phyloP scores from a whole-genome alignment of 2,329 filamentous ascomycete species.

The Rhynchosporium secalis region DNA sequence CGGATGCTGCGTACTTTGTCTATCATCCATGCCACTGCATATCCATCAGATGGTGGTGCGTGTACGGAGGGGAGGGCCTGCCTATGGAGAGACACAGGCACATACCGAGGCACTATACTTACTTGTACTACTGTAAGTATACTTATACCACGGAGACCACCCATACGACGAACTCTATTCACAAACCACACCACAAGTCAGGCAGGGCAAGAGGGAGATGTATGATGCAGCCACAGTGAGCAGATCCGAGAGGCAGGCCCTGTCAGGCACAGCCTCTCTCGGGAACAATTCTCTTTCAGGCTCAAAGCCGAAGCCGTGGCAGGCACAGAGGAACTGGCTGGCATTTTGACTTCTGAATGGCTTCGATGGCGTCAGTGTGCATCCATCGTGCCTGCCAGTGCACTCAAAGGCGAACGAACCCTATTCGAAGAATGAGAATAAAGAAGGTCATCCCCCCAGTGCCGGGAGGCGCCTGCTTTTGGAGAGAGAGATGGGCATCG shows the following conservation, averaged over 20 bases:
- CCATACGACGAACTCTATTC: not conserved
- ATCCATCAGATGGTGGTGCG: not conserved
- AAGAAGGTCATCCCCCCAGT: constrained; percentile 25
- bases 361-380: constrained; percentile 27
- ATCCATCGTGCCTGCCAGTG: constrained; percentile 25
- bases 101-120: too few species aligned
- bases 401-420: not conserved
- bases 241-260: constrained; percentile 16
- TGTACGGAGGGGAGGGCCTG: too few species aligned
- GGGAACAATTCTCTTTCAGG: not conserved
- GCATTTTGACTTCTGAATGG: constrained; percentile 18
- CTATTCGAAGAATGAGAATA: constrained; percentile 21
- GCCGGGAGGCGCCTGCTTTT: constrained; percentile 33
- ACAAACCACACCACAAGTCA: not conserved
- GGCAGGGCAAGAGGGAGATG: not conserved
- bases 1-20: not conserved
- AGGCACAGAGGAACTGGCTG: not conserved
- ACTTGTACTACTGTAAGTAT: too few species aligned
- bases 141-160: too few species aligned
- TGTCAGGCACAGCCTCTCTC: constrained; percentile 22
- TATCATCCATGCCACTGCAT: not conserved
- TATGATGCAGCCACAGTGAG: not conserved
- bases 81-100: too few species aligned
- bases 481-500: constrained; percentile 36
- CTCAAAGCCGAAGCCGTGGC: not conserved